Evolutionary conservation across 2,329 filamentous ascomycete genomes (phyloP), one percentile per base, ranked within the genome.

Genomic region (Teratosphaeria gauchensis): DNA sequence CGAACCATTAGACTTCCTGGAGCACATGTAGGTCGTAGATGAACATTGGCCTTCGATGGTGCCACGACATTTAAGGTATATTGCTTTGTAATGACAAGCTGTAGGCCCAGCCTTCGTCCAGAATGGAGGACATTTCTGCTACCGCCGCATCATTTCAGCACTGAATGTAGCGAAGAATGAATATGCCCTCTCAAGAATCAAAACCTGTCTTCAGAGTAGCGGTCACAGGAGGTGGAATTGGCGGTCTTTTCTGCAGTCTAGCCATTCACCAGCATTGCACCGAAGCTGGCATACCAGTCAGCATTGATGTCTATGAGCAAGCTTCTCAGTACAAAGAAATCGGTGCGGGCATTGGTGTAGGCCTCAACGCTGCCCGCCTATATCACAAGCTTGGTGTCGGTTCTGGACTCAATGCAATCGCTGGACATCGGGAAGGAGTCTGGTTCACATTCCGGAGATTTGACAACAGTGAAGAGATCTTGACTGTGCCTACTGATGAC

Each of bases 151-250:
- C 35, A 14, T 42, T 28, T 28, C 4, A 28, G 33, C 33, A 21
- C 5, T 21, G 16, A 21, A 21, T 2, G n/a, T 19, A n/a, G 16
- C n/a, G 9, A 48, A 48, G 1, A 7, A 21, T 21, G 42, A 48
- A 48, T 2, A 21, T 48, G 42, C 8, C 6, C 19, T 24, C 42
- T 21, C 42, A 7, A 21, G n/a, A 6, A 48, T 21, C 42, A 21
- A 48, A 8, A 19, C 19, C 55, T 38, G 58, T 64, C 7, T 62
- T 70, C 51, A 59, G 60, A 12, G 64, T 77, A 51, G 74, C 72
- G 56, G 67, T 76, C 33, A 67, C 75, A 19, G 74, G 74, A 28
- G 74, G 73, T 28, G 75, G 74, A 57, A 73, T 76, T 24, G 72
- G 72, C 32, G 75, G 75, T 16, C 68, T 76, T 24, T 71, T 68